Base-by-base conservation (phyloP, 352 stramenopile genomes). In the Phytophthora idaei region DNA sequence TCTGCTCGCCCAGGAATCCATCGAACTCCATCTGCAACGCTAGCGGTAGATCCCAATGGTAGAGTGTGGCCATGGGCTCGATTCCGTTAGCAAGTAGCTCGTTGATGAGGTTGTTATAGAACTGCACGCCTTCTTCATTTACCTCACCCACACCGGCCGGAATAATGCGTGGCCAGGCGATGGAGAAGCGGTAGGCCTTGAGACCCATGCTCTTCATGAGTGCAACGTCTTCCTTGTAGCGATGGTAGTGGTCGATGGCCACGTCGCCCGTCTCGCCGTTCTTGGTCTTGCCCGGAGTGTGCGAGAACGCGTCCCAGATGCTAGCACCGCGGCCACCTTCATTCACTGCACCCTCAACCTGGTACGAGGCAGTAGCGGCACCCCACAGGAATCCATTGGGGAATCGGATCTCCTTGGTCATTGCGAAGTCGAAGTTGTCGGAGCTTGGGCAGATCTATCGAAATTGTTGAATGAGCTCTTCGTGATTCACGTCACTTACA, bases 11-110 rank as follows among this genome's bases (percentile, higher is more conserved):
- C 1, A 89, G 69, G 68, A 67, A 88, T 8, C 92, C 94, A 42
- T 89, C 85, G 61, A 92, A 90, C 54, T 87, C 78, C n/a, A 90
- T 90, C 61, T 97, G 74, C 15, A 98, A 64, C 25, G 67, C 56
- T 52, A 97, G 71, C 12, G 95, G 95, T 25, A 98, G 67, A 77
- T 98, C 96, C 96, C 96, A 98, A 74, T 99, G 96, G 72, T 98
- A 98, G 3, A 99, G 69, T n/a, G 95, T 98, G 17, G 97, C 85
- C 27, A 93, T 76, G 21, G 94, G 95, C 49, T 84, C 80, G 60
- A 98, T 98, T 64, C 69, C 80, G 36, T 85, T 74, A 37, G 62
- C 76, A 12, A 97, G 34, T 7, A 98, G 78, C 34, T 81, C 74
- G 64, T 98, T 73, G 61, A 98, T 96, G 1, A 98, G 64, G 6